Base-by-base conservation (phyloP, 2,329 filamentous ascomycete species). In the Lachnum nothofagi region DNA sequence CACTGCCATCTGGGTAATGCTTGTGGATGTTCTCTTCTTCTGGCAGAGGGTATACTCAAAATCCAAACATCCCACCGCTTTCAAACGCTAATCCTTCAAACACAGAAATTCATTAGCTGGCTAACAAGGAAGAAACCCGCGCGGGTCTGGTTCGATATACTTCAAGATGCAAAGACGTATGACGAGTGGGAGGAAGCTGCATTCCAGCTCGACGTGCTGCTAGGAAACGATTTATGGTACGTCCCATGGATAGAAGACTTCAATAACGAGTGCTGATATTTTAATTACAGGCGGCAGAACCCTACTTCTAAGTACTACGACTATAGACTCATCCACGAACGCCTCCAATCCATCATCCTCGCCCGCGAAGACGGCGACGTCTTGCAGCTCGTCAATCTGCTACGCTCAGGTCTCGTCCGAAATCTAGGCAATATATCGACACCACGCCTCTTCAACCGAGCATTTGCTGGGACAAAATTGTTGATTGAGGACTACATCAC, bases 401-500 rank as follows among this genome's bases (percentile, higher is more conserved):
- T 95, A 33, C 84, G 89, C 22, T 89, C 88, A 12, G 89, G 82
- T 3, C 74, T 86, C 16, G 79, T 95, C 24, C 82, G 91, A 29
- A 95, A 96, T 62, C 73, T 95, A n/a, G 91, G 89, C 49, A 94
- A 95, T 65, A 94, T 96, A 59, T 88, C 88, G 1, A 80, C 85
- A 1, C 82, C 88, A 2, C 83, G 83, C 54, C 74, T 96, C 1
- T 96, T 90, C 70, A 91, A 91, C 60, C 79, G 85, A 49, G 86
- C 88, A 10, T 93, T 93, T 64, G 85, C 86, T 1, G 91, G 91
- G 14, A 95, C 91, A 1, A 96, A 96, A 66, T 79, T 87, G 45
- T 71, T 95, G 41, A 94, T 96, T 53, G 90, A 95, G 63, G 87
- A 94, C 67, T 96, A 96, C 63, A 84, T 95, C 53, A 83, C 84